Base-by-base conservation (phyloP, 2,329 filamentous ascomycete genomes). In the Elsinoe perseae region DNA sequence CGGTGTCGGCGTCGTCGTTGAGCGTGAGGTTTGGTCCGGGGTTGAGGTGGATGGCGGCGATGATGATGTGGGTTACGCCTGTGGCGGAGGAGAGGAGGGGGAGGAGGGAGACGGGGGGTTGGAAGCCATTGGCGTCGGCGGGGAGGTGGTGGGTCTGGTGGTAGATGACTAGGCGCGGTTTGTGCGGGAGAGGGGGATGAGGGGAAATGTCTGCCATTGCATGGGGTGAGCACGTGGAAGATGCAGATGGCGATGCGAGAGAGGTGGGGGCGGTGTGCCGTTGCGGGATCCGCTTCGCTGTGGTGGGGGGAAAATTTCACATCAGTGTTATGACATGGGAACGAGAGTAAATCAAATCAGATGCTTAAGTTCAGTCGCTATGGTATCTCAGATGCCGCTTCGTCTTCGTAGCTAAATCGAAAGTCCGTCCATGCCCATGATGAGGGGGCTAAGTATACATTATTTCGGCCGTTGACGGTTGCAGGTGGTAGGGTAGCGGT, bases 41-140 rank as follows among this genome's bases (percentile, higher is more conserved):
- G 69, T 93, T 91, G 63, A 96, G 74, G 70, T 96, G 91, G 58
- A 96, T 82, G 10, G 91, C 90, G 4, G 88, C 89, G 50, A 96
- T 73, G 63, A 95, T 91, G 58, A 95, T 77, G 72, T 96, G 91
- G 0, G 91, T 95, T 50, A 83, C 72, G 7, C 80, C 80, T 4
- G 81, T 83, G 60, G 78, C 74, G 59, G 81, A 75, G 38, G 75
- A 75, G 55, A 84, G 67, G 40, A 86, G 73, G 0, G 84, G 83
- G 0, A 85, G 74, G 60, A 86, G 73, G 4, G 82, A 84, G 59
- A 85, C 76, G 61, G 80, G 79, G 28, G 73, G 73, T 53, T 77
- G 74, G 58, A n/a, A n/a, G n/a, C n/a, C n/a, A n/a, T n/a, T n/a
- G n/a, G 62, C 56, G 25, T 25, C 53, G 21, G 78, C 70, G 8